phyloP scores from a whole-genome alignment of 2,329 filamentous ascomycete genomes.

The Exophiala sp. region DNA sequence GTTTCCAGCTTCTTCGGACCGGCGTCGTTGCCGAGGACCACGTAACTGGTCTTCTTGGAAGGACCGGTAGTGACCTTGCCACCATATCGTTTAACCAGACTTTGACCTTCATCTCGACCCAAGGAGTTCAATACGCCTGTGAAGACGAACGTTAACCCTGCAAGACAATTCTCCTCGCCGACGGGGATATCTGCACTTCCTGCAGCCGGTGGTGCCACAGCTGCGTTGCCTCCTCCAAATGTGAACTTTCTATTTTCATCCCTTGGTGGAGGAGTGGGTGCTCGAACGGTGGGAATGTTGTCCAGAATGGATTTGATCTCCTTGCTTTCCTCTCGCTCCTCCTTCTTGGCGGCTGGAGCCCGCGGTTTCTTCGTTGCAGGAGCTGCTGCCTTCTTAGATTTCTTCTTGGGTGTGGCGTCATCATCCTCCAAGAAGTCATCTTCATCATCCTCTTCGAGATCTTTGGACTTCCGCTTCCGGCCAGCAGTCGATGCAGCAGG shows the following conservation, averaged over 20 bases:
- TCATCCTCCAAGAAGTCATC: constrained; percentile 33
- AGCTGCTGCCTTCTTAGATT: constrained; percentile 35
- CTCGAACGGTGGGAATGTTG: constrained; percentile 75
- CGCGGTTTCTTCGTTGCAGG: constrained; percentile 47
- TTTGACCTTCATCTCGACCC: constrained; percentile 78
- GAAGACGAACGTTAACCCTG: constrained; percentile 89
- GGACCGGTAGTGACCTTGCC: constrained; percentile 83
- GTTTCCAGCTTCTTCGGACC: constrained; percentile 90
- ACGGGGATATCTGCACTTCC: constrained; percentile 70
- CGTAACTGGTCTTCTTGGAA: constrained; percentile 89
- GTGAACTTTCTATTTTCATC: constrained; percentile 68
- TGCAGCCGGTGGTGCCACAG: constrained; percentile 60
- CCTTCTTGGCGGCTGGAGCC: constrained; percentile 62
- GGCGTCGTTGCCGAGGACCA: constrained; percentile 85
- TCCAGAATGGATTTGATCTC: constrained; percentile 81
- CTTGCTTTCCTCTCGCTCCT: constrained; percentile 63
- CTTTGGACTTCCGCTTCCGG: constrained; percentile 58
- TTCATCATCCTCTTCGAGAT: constrained; percentile 47
- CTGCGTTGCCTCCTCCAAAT: constrained; percentile 48
- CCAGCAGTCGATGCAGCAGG: constrained; percentile 29
- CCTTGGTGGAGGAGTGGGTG: constrained; percentile 77
- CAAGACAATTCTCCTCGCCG: constrained; percentile 84
- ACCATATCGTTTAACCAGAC: constrained; percentile 86
- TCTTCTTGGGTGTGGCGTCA: constrained; percentile 56
- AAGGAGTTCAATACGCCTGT: constrained; percentile 81